Conservation (phyloP, 495 filamentous ascomycete species). For the Terfezia claveryi region DNA sequence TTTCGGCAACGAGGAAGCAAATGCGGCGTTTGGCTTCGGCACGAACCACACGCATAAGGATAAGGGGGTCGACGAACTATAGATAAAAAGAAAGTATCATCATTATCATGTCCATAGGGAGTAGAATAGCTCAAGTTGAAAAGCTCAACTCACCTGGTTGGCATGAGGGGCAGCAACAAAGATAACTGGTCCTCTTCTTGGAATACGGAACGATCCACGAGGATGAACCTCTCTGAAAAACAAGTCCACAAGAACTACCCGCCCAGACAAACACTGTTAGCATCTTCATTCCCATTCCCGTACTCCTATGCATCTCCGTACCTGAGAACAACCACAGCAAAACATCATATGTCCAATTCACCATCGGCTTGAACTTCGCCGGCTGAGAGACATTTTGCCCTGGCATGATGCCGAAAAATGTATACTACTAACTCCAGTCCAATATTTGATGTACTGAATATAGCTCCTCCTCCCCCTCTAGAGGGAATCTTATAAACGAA, state of each 20-base stretch:
- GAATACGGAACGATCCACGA: constrained; percentile 80
- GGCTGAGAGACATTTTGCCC: background rate
- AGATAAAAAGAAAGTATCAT: background rate
- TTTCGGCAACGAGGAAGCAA: constrained; percentile 79
- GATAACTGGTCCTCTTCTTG: constrained; percentile 65
- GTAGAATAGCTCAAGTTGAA: background rate
- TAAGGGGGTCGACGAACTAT: constrained; percentile 84
- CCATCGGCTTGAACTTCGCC: constrained; percentile 31
- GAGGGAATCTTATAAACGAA: no score
- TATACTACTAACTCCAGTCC: no score
- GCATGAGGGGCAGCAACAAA: constrained; percentile 98
- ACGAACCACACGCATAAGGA: constrained; percentile 73
- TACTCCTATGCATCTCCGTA: constrained; percentile 2
- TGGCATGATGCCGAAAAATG: background rate
- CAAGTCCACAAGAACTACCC: constrained; percentile 74
- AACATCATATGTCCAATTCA: constrained; percentile 44
- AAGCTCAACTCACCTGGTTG: constrained; percentile 47
- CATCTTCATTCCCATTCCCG: background rate
- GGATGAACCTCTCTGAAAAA: constrained; percentile 98
- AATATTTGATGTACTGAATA: no score
- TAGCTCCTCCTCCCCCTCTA: no score
- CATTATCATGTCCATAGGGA: background rate
- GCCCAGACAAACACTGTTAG: constrained; percentile 27
- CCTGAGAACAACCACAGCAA: constrained; percentile 46
- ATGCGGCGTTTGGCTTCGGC: constrained; percentile 71